A percentile compares a stretch with the other conserved stretches of the same genome.
Conservation (phyloP, 768 basidiomycete genomes). For the Pilatotrama ljubarskyi region DNA sequence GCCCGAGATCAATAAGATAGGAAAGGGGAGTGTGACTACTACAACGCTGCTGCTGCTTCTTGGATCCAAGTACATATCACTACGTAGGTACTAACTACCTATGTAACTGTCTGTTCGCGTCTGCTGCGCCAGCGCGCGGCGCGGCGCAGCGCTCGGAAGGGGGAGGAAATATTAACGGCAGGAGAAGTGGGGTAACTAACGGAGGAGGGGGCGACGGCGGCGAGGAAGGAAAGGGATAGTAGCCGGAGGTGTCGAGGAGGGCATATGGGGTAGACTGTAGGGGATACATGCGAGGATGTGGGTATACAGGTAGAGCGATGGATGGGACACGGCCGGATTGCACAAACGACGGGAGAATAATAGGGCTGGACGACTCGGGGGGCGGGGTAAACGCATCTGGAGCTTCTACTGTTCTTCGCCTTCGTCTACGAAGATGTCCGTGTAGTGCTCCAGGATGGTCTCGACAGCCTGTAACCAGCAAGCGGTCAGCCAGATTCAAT, state of each 20-base stretch:
- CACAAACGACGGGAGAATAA: background rate
- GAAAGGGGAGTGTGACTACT: slow-evolving; percentile 2
- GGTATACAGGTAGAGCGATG: slow-evolving; percentile 16
- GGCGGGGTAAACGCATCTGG: slow-evolving; percentile 23
- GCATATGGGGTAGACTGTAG: slow-evolving; percentile 15
- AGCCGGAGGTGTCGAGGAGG: no score
- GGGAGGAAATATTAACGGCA: slow-evolving; percentile 11
- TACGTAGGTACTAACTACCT: slow-evolving; percentile 2
- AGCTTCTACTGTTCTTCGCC: slow-evolving; percentile 41
- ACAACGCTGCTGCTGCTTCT: slow-evolving; percentile 9
- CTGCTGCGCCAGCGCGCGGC: slow-evolving; percentile 11
- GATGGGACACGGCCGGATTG: slow-evolving; percentile 1
- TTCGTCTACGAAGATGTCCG: slow-evolving; percentile 96
- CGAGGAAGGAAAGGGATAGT: background rate
- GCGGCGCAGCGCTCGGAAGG: background rate
- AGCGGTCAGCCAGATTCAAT: background rate
- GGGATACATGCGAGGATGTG: slow-evolving; percentile 21
- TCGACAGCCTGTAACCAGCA: slow-evolving; percentile 72
- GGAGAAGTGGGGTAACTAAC: background rate
- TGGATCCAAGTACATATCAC: background rate
- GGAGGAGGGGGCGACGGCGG: background rate
- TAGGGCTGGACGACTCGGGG: slow-evolving; percentile 19
- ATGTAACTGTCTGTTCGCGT: background rate
- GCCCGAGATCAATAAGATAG: background rate
- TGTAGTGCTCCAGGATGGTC: slow-evolving; percentile 91